phyloP scores from a whole-genome alignment of 1,284 basidiomycete species.

The Ceratobasidium sp. region DNA sequence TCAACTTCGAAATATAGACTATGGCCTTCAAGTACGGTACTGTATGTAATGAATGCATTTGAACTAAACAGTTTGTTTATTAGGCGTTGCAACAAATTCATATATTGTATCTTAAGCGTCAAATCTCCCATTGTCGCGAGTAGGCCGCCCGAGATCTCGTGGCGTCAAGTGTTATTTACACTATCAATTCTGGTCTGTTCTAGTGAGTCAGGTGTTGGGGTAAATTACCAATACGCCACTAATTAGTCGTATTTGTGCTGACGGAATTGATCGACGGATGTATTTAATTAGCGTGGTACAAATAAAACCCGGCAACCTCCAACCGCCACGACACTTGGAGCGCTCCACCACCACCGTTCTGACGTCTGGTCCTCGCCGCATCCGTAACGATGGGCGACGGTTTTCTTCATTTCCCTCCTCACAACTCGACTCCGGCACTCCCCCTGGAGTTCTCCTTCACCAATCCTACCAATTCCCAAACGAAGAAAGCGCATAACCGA shows the following conservation, averaged over 20 bases:
- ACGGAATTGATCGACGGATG: constrained; percentile 35
- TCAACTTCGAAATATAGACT: constrained; percentile 25
- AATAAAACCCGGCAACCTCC: neutral
- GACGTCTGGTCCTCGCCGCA: neutral
- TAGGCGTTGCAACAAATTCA: too few species aligned
- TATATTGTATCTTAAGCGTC: too few species aligned
- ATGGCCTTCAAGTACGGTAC: neutral
- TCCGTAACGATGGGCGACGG: neutral
- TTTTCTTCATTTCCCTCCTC: neutral
- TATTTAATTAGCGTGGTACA: constrained; percentile 14
- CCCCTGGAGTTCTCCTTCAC: constrained; percentile 13
- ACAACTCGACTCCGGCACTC: neutral
- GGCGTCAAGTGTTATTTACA: too few species aligned
- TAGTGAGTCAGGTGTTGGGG: too few species aligned
- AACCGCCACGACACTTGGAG: neutral
- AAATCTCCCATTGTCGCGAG: too few species aligned
- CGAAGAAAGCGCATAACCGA: neutral
- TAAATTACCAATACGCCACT: neutral
- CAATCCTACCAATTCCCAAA: neutral
- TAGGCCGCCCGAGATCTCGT: too few species aligned
- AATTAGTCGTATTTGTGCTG: constrained; percentile 4
- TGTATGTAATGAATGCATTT: neutral
- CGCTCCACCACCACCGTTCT: neutral
- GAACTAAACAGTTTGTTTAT: neutral
- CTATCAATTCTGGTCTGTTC: too few species aligned